A percentile compares a stretch with the other conserved stretches of the same genome.
phyloP scores from a whole-genome alignment of 2,329 filamentous ascomycete genomes.

The Colletotrichum sp. region DNA sequence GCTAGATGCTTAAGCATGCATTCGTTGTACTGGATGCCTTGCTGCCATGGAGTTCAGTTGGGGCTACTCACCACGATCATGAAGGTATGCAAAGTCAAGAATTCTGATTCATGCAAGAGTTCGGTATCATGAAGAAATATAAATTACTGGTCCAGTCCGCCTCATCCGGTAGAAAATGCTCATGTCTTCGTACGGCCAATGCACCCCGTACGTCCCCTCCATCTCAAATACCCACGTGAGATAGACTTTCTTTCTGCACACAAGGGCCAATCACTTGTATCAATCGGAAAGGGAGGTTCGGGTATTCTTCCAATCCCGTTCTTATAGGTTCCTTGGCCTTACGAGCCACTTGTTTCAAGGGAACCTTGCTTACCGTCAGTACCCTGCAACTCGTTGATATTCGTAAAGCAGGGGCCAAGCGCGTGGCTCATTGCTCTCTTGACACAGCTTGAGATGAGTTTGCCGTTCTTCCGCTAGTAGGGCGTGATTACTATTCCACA shows the following conservation, averaged over 20 bases:
- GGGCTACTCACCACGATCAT: too few species aligned
- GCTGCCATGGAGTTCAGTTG: too few species aligned
- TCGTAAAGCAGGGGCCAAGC: not conserved
- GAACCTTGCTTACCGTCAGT: not conserved
- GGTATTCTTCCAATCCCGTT: not conserved
- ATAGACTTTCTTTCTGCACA: accelerated
- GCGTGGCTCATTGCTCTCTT: not conserved
- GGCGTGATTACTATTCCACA: not conserved
- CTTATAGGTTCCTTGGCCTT: not conserved
- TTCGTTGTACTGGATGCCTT: too few species aligned
- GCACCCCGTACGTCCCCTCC: not conserved
- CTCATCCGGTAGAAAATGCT: not conserved
- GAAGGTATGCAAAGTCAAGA: too few species aligned
- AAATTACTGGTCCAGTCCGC: too few species aligned
- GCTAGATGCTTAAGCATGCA: not conserved
- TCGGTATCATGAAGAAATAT: too few species aligned
- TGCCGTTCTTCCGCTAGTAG: not conserved
- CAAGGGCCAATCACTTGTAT: accelerated
- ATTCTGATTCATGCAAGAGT: too few species aligned
- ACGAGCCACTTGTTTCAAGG: not conserved
- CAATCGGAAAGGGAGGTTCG: not conserved
- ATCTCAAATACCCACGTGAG: not conserved
- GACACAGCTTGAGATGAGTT: not conserved
- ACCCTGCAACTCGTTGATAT: not conserved
- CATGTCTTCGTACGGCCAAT: not conserved